Percentiles rank a stretch among this genome's conserved stretches.
Conservation (phyloP, 2,329 filamentous ascomycete genomes). For the Akanthomyces lecanii region DNA sequence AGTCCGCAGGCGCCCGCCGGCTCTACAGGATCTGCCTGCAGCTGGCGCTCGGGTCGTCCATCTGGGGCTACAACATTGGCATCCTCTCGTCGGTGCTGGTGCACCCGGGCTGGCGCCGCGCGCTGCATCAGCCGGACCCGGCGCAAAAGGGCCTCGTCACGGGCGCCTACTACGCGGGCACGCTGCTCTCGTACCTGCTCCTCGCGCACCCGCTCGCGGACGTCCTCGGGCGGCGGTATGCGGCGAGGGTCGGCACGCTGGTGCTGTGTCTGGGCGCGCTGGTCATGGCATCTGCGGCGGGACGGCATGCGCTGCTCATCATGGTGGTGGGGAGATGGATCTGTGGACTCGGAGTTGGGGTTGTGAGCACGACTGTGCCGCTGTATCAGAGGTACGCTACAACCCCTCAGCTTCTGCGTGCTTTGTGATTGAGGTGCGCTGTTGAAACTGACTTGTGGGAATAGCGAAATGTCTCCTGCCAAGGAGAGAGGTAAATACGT, state of each 20-base stretch:
- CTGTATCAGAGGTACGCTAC: slow-evolving; percentile 49
- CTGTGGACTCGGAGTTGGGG: slow-evolving; percentile 49
- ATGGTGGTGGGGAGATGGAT: slow-evolving; percentile 50
- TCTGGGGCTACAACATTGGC: slow-evolving; percentile 58
- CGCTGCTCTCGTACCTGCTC: slow-evolving; percentile 51
- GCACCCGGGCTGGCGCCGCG: slow-evolving; percentile 48
- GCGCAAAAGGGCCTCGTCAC: slow-evolving; percentile 49
- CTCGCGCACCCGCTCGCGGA: slow-evolving; percentile 50
- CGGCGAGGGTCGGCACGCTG: slow-evolving; percentile 44
- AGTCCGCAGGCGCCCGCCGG: slow-evolving; percentile 23
- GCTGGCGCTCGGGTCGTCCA: slow-evolving; percentile 52
- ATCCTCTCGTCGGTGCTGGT: slow-evolving; percentile 54
- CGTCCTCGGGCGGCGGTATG: slow-evolving; percentile 46
- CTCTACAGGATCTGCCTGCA: slow-evolving; percentile 47
- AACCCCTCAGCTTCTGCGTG: neutral
- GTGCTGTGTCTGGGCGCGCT: slow-evolving; percentile 46
- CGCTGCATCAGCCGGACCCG: slow-evolving; percentile 42
- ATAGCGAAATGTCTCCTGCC: slow-evolving; percentile 51
- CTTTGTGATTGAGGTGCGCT: neutral
- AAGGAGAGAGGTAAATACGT: slow-evolving; percentile 51
- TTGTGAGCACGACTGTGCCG: slow-evolving; percentile 54
- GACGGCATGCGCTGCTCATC: slow-evolving; percentile 38
- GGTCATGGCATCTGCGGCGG: slow-evolving; percentile 42
- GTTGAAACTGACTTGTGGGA: neutral
- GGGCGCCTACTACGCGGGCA: slow-evolving; percentile 54